These are phyloP conservation scores for Dendrostoma leiphaemia DNA, from an alignment of 2,329 filamentous ascomycete species.

Conservation along the genomic window DNA sequence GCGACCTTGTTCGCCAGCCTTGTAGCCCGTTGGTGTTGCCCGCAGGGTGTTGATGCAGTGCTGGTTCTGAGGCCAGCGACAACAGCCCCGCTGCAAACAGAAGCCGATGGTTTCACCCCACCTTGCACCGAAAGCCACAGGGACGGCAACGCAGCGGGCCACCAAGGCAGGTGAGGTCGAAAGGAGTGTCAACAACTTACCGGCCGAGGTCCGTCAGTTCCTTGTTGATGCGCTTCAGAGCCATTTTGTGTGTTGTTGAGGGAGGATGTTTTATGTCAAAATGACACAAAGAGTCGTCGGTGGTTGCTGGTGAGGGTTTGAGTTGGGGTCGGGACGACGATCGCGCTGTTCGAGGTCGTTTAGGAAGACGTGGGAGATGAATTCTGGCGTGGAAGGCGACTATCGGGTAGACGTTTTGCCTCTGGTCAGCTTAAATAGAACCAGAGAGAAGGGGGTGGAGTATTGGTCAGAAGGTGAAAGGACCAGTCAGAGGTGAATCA, in stretches of 20 bases:
- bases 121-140: constrained; percentile 24
- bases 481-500: background rate
- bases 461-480: background rate
- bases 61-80: background rate
- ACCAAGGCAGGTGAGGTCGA: constrained; percentile 15
- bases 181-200: constrained; percentile 52
- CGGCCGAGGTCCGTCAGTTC: constrained; percentile 87
- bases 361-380: too few relatives aligned
- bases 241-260: constrained; percentile 56
- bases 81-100: constrained; percentile 13
- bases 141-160: constrained; percentile 21
- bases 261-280: constrained; percentile 19
- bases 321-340: too few relatives aligned
- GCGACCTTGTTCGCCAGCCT: background rate
- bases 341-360: too few relatives aligned
- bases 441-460: background rate
- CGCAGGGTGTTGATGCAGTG: background rate
- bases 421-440: background rate
- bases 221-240: constrained; percentile 93
- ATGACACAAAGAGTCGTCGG: constrained; percentile 8
- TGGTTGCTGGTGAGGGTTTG: constrained; percentile 2
- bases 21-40: background rate
- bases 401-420: background rate
- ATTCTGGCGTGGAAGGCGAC: too few relatives aligned
- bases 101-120: constrained; percentile 11